These are phyloP conservation scores for Pseudopithomyces chartarum DNA, from an alignment of 2,329 filamentous ascomycete species.

Conservation along the genomic window DNA sequence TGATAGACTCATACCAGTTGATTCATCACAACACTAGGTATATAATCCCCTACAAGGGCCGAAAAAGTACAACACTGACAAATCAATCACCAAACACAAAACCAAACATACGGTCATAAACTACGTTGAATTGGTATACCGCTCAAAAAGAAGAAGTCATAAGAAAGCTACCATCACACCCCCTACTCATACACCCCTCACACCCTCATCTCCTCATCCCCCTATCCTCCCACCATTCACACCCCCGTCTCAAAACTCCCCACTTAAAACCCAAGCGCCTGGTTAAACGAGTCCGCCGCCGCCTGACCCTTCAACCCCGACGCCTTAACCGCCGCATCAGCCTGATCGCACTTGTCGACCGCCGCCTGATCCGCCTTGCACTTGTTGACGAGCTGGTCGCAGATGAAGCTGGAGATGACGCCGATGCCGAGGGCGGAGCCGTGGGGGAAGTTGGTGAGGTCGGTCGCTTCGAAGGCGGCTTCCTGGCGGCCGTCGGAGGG, in stretches of 20 bases:
- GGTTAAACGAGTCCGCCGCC: conserved; percentile 37
- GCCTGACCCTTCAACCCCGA: conserved; percentile 24
- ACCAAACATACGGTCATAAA: neutral
- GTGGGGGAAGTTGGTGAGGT: conserved; percentile 56
- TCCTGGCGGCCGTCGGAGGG: conserved; percentile 56
- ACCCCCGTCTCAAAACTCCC: neutral
- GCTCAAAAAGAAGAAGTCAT: no score
- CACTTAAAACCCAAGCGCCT: conserved; percentile 28
- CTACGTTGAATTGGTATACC: no score
- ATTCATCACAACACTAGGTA: no score
- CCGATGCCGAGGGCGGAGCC: conserved; percentile 57
- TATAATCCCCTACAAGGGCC: no score
- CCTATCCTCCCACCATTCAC: neutral
- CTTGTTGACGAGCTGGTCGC: conserved; percentile 46
- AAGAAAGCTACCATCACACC: no score
- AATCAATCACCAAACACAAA: neutral
- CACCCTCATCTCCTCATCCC: neutral
- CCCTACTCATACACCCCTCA: neutral
- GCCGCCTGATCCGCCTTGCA: conserved; percentile 28
- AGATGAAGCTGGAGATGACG: conserved; percentile 57
- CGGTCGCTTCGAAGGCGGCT: conserved; percentile 50
- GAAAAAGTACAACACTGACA: no score
- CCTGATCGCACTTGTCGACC: conserved; percentile 26
- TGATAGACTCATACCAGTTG: no score
- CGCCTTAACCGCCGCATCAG: conserved; percentile 22